Evolutionary conservation across 2,329 filamentous ascomycete genomes (phyloP), one percentile per base, ranked within the genome.

Genomic region (Colletotrichum costaricense): DNA sequence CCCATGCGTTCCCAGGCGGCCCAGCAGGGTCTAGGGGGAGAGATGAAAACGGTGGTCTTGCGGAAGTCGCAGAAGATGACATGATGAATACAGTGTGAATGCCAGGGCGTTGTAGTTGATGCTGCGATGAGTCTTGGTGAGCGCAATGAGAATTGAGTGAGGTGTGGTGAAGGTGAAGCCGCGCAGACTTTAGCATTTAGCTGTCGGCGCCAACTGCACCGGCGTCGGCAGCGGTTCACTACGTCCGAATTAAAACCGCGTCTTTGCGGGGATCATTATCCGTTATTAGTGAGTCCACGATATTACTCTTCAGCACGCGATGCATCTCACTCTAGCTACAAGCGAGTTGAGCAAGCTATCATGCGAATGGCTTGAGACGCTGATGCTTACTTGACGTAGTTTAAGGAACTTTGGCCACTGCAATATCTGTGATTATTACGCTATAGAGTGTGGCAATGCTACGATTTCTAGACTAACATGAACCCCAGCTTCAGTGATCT

Each of bases 1-100:
- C 88, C 89, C 89, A 91, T 6, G 89, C 87, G 69, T 90, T 90
- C 8, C 86, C 86, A 3, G 79, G 82, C 7, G 88, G 87, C 0
- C 87, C 87, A 69, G 83, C 78, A 59, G 86, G 85, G 69, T 84
- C 83, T 1, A 90, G 82, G 0, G 88, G 88, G 0, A 90, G 84
- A 3, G 83, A 71, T 11, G 63, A 74, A 63, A 74, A 74, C 5
- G 72, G 68, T 22, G 72, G 72, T 8, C 72, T 38, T 1, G 35
- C n/a, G 8, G 49, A 38, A 11, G 12, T 1, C 6, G 28, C 7
- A 4, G 57, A 16, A 2, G 60, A 52, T 22, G 72, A 24, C 68
- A 74, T 74, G 30, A 14, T 57, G 30, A 9, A 3, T 57, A 2
- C 5, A 14, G 19, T 11, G 5, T 8, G 0, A 5, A 35, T 7